Percentiles rank a stretch among this genome's conserved stretches.
Evolutionary conservation across 129 eudicot species (phyloP).

Genomic region (Solidago caesia): DNA sequence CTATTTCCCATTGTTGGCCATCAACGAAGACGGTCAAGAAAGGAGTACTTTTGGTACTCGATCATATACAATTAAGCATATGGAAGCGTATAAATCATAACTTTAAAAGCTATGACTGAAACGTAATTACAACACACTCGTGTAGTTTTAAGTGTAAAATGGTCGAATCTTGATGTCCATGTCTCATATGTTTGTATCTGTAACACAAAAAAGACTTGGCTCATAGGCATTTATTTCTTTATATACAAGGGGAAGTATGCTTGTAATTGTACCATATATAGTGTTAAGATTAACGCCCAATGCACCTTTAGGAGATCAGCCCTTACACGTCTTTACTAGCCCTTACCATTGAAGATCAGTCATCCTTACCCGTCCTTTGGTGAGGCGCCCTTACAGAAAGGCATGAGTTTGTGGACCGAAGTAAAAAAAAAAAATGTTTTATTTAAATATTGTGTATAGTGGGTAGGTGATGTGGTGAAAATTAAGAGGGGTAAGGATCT

Average conservation of each 20-base stretch:
- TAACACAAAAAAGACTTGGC: background rate
- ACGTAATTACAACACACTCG: background rate
- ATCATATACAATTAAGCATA: background rate
- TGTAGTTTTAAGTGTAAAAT: background rate
- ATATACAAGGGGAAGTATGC: background rate
- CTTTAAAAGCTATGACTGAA: background rate
- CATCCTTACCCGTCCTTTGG: no score
- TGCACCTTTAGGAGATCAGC: no score
- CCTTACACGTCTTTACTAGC: no score
- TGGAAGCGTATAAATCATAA: no score
- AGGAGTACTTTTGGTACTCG: background rate
- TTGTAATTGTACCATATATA: background rate
- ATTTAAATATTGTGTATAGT: no score
- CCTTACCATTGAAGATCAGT: no score
- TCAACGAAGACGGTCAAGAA: background rate
- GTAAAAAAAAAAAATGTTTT: no score
- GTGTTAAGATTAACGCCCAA: background rate
- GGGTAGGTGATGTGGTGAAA: no score
- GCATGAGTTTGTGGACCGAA: no score
- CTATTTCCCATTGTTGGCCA: background rate
- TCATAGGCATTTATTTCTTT: background rate
- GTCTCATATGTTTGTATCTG: background rate
- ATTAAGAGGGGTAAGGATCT: no score
- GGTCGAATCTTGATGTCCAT: background rate
- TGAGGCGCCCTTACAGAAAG: no score